Evolutionary conservation across 2,329 filamentous ascomycete genomes (phyloP), one percentile per base, ranked within the genome.

Genomic region (Aspergillus chevalieri): DNA sequence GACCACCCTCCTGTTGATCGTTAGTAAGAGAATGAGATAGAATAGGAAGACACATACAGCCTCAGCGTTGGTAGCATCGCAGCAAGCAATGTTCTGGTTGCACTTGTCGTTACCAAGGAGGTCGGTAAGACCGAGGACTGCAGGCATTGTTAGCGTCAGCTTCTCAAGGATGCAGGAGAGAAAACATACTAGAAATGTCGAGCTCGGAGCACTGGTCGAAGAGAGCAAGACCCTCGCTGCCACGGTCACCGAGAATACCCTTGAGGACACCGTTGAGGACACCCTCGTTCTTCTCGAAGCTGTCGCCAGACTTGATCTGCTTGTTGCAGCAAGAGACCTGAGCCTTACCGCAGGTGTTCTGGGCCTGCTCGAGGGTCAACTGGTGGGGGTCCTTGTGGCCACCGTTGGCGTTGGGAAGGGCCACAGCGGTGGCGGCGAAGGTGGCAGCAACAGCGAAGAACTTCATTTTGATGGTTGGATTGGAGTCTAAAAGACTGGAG

Each of bases 391-490:
- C 10, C 33, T 17, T 21, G 19, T 15, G 39, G 15, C 14, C 8
- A 10, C 34, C 26, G 22, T 10, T 15, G 3, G 19, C n/a, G 21
- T 21, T 43, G 39, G 47, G 46, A 4, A 49, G 46, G 38, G 53
- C 53, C 43, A 51, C 21, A 17, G 42, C 53, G 36, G 51, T 45
- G 43, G 51, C 45, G 44, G 56, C 60, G 44, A 64, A 55, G 46
- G 62, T 53, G 44, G 61, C 47, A 26, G 59, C 51, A 21, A 59
- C 45, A 28, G 56, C 28, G 53, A 61, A 53, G 57, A 64, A 61
- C 60, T 64, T 57, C 61, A 64, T 64, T 50, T 51, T 63, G 54
- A 52, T 47, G 43, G 46, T 28, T 28, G 26, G 26, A 10, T 28
- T 28, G 26, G 3, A 19, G 17, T 21, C 10, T 19, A 2, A 21